Evolutionary conservation across 192 early-diverging fungal species (phyloP).

Genomic region (Backusella tarrabulga): DNA sequence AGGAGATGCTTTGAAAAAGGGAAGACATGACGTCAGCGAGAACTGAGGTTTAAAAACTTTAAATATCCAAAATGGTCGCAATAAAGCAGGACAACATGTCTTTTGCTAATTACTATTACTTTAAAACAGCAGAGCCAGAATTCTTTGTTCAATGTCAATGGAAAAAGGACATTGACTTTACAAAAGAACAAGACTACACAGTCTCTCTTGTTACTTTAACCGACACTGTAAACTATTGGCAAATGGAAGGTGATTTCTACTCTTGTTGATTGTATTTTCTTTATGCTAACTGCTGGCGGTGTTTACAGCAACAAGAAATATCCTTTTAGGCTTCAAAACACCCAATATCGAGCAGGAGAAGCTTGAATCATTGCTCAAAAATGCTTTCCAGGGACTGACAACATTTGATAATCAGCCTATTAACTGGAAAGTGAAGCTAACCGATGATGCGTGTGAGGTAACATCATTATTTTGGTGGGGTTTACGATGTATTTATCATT

Average conservation of each 20-base stretch:
- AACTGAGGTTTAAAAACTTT: not conserved
- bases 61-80: not conserved
- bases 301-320: not conserved
- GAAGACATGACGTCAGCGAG: not conserved
- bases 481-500: not conserved
- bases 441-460: not conserved
- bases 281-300: not conserved
- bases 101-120: not conserved
- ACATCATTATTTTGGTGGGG: not conserved
- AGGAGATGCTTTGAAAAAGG: not conserved
- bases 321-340: not conserved
- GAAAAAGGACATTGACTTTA: not conserved
- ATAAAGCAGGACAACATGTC: not conserved
- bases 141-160: conserved; percentile 2
- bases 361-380: not conserved
- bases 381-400: not conserved
- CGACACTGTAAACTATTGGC: not conserved
- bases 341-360: not conserved
- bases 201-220: not conserved
- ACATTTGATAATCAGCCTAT: not conserved
- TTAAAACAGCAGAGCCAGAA: not conserved
- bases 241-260: not conserved
- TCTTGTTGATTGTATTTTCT: not conserved
- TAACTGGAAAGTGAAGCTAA: not conserved
- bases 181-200: not conserved